phyloP scores from a whole-genome alignment of 202 grass and related monocot genomes.

The Panicum virgatum region DNA sequence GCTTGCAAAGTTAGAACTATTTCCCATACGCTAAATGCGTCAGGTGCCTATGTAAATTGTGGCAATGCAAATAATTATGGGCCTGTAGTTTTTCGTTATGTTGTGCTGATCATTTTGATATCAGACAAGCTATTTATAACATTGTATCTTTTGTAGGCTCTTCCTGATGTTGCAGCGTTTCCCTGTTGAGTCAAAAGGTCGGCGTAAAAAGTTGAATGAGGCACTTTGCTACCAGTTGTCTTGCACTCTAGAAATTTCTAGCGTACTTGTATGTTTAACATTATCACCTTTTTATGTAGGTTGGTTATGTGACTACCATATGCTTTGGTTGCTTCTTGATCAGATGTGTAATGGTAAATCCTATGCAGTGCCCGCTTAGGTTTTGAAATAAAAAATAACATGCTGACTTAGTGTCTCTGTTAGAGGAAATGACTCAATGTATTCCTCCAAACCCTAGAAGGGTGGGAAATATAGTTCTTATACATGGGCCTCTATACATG shows the following conservation, averaged over 20 bases:
- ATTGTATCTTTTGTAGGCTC: slow-evolving; percentile 57
- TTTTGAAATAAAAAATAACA: background rate
- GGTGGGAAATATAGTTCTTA: too few species aligned
- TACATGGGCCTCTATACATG: too few species aligned
- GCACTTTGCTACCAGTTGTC: slow-evolving; percentile 15
- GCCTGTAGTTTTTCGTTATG: background rate
- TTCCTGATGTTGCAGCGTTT: slow-evolving; percentile 73
- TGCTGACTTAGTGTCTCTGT: too few species aligned
- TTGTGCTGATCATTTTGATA: background rate
- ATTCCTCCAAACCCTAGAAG: too few species aligned
- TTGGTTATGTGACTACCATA: slow-evolving; percentile 69
- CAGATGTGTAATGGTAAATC: background rate
- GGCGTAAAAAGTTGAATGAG: slow-evolving; percentile 68
- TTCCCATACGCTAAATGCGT: background rate
- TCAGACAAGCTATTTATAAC: slow-evolving; percentile 14
- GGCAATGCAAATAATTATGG: background rate
- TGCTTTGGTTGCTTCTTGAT: slow-evolving; percentile 24
- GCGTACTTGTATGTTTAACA: slow-evolving; percentile 3
- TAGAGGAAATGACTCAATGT: too few species aligned
- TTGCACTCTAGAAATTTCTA: background rate
- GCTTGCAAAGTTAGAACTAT: background rate
- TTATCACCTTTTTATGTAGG: slow-evolving; percentile 30
- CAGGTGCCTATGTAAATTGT: slow-evolving; percentile 2
- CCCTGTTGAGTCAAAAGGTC: slow-evolving; percentile 75
- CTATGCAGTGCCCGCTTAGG: background rate